Conservation (phyloP, 768 basidiomycete genomes). For the Hygrophorus russula region DNA sequence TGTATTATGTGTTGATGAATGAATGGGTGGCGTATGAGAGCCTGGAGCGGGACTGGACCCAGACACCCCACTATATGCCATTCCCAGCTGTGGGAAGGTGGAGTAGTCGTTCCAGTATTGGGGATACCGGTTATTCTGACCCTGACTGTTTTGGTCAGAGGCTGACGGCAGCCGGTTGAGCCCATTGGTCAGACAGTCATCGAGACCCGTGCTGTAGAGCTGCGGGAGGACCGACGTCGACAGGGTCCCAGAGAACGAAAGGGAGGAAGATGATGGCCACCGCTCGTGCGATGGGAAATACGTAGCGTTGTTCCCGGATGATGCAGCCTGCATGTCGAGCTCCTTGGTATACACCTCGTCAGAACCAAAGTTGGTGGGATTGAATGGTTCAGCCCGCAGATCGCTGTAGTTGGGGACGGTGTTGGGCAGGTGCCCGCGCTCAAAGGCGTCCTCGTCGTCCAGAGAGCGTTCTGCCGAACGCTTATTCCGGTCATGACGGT, state of each 20-base stretch:
- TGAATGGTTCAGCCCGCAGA: constrained; percentile 11
- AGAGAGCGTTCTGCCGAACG: constrained; percentile 46
- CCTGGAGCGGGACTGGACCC: constrained; percentile 2
- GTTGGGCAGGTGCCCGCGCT: constrained; percentile 4
- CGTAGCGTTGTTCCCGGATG: constrained; percentile 11
- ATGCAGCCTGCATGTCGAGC: not conserved
- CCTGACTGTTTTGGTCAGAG: constrained; percentile 10
- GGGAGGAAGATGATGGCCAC: constrained; percentile 24
- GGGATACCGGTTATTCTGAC: constrained; percentile 24
- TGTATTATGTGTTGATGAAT: not conserved
- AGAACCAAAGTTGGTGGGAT: not conserved
- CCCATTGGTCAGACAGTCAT: constrained; percentile 30
- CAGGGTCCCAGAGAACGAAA: constrained; percentile 32
- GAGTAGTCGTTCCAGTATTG: constrained; percentile 50
- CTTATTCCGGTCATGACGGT: constrained; percentile 33
- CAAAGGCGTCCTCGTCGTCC: constrained; percentile 20
- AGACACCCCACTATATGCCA: constrained; percentile 22
- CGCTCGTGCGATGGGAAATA: constrained; percentile 28
- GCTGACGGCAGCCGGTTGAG: constrained; percentile 11
- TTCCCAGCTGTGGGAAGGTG: constrained; percentile 36
- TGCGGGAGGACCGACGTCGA: constrained; percentile 70
- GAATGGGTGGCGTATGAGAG: not conserved
- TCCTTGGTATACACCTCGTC: constrained; percentile 3
- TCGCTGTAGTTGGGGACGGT: constrained; percentile 10
- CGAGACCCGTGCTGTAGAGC: constrained; percentile 62